A percentile compares a stretch with the other conserved stretches of the same genome.
Evolutionary conservation across 257 asterid genomes (phyloP).

Genomic region (Nemophila menziesii): DNA sequence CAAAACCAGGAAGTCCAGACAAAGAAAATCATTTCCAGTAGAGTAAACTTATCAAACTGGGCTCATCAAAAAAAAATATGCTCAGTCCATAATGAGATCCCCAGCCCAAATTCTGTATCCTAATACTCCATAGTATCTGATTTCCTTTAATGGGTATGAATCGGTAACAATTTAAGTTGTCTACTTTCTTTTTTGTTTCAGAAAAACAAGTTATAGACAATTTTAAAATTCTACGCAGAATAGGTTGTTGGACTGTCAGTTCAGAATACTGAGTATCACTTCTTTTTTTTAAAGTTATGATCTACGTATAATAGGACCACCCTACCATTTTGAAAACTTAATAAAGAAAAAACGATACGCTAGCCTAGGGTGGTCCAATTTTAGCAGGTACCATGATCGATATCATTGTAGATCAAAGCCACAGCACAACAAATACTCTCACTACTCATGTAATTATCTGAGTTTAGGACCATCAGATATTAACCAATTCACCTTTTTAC

Average conservation of each 20-base stretch:
- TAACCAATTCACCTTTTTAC: too few species aligned
- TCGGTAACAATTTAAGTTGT: too few species aligned
- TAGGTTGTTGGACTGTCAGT: slow-evolving; percentile 11
- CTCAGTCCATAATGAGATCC: too few species aligned
- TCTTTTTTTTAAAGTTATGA: slow-evolving; percentile 7
- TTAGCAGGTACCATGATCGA: slow-evolving; percentile 8
- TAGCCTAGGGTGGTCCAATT: slow-evolving; percentile 23
- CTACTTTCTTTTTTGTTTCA: too few species aligned
- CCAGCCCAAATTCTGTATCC: not conserved
- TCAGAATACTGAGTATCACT: slow-evolving; percentile 11
- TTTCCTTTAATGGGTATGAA: too few species aligned
- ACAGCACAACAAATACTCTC: not conserved
- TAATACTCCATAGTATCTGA: not conserved
- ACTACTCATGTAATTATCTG: too few species aligned
- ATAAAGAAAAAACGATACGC: slow-evolving; percentile 1
- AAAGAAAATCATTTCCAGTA: not conserved
- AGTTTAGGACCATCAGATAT: too few species aligned
- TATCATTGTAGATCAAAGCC: slow-evolving; percentile 3
- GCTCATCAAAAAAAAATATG: too few species aligned
- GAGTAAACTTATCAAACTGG: not conserved
- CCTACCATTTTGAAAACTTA: slow-evolving; percentile 8
- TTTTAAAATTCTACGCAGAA: slow-evolving; percentile 5
- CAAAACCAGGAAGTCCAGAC: not conserved
- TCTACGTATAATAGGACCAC: slow-evolving; percentile 20
- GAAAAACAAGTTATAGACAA: too few species aligned